These are phyloP conservation scores for Polytrichum formosum DNA, from an alignment of 225 moss, liverwort and hornwort species.

Conservation along the genomic window DNA sequence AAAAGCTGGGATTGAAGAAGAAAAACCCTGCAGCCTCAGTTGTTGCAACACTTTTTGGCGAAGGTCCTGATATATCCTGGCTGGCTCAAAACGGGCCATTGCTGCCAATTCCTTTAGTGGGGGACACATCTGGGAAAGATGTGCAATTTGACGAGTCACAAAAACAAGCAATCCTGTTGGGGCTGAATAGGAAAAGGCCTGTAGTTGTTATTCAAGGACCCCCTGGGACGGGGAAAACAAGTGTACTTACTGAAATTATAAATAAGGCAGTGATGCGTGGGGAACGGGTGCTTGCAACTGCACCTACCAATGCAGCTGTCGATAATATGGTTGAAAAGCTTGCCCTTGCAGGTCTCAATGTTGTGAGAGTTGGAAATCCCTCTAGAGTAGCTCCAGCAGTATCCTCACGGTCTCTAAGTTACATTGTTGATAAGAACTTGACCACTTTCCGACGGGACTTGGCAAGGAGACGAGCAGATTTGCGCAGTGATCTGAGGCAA, in stretches of 20 bases:
- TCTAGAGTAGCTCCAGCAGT: slow-evolving; percentile 88
- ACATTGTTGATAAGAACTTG: slow-evolving; percentile 72
- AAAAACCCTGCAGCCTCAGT: slow-evolving; percentile 56
- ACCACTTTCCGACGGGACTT: slow-evolving; percentile 74
- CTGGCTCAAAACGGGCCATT: slow-evolving; percentile 61
- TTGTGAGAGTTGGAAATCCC: slow-evolving; percentile 93
- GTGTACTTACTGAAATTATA: slow-evolving; percentile 81
- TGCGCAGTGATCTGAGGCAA: slow-evolving; percentile 86
- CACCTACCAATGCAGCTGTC: slow-evolving; percentile 95
- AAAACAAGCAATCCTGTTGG: slow-evolving; percentile 62
- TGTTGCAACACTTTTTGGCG: slow-evolving; percentile 75
- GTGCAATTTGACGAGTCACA: slow-evolving; percentile 68
- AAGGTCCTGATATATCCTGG: slow-evolving; percentile 71
- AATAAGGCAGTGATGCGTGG: slow-evolving; percentile 66
- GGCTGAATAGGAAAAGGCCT: slow-evolving; percentile 63
- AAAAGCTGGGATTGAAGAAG: slow-evolving; percentile 71
- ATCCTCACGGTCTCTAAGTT: slow-evolving; percentile 68
- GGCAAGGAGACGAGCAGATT: slow-evolving; percentile 78
- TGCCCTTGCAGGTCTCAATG: slow-evolving; percentile 68
- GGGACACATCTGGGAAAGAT: slow-evolving; percentile 25
- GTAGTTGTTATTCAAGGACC: slow-evolving; percentile 94
- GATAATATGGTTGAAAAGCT: slow-evolving; percentile 93
- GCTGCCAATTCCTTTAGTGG: slow-evolving; percentile 30
- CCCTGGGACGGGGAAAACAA: slow-evolving; percentile 96
- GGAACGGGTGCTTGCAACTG: slow-evolving; percentile 88